Evolutionary conservation across 2,329 filamentous ascomycete species (phyloP).

Genomic region (Pezicula rhizophila): DNA sequence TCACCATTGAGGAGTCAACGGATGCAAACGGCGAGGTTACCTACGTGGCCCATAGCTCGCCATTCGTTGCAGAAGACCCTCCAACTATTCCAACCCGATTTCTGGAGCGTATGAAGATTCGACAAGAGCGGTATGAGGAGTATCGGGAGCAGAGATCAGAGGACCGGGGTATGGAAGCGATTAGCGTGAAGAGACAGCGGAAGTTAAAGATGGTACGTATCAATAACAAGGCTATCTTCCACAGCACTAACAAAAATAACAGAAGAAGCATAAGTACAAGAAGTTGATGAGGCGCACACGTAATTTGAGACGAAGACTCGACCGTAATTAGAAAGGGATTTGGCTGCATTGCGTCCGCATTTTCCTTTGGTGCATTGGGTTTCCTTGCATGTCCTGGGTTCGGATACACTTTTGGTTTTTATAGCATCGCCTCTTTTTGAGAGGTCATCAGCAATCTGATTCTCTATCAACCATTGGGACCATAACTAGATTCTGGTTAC

Average conservation of each 20-base stretch:
- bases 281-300: slow-evolving; percentile 93
- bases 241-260: background rate
- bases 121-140: slow-evolving; percentile 55
- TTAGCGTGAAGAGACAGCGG: slow-evolving; percentile 86
- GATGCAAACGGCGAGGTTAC: slow-evolving; percentile 54
- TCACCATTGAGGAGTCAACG: slow-evolving; percentile 62
- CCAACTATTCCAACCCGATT: slow-evolving; percentile 41
- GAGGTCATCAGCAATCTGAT: slow-evolving; percentile 4
- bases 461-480: background rate
- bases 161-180: slow-evolving; percentile 62
- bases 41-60: slow-evolving; percentile 54
- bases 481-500: background rate
- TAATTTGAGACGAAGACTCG: slow-evolving; percentile 70
- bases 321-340: slow-evolving; percentile 25
- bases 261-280: slow-evolving; percentile 99
- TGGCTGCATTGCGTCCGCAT: slow-evolving; percentile 6
- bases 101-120: slow-evolving; percentile 62
- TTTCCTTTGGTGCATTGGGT: slow-evolving; percentile 11
- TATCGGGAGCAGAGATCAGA: slow-evolving; percentile 41
- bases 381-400: slow-evolving; percentile 5
- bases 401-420: slow-evolving; percentile 3
- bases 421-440: slow-evolving; percentile 15
- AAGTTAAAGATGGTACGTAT: slow-evolving; percentile 74
- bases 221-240: background rate
- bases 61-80: slow-evolving; percentile 44